A percentile compares a stretch with the other conserved stretches of the same genome.
These are phyloP conservation scores for Coemansia sp. DNA, from an alignment of 192 early-diverging fungal species.

Conservation along the genomic window DNA sequence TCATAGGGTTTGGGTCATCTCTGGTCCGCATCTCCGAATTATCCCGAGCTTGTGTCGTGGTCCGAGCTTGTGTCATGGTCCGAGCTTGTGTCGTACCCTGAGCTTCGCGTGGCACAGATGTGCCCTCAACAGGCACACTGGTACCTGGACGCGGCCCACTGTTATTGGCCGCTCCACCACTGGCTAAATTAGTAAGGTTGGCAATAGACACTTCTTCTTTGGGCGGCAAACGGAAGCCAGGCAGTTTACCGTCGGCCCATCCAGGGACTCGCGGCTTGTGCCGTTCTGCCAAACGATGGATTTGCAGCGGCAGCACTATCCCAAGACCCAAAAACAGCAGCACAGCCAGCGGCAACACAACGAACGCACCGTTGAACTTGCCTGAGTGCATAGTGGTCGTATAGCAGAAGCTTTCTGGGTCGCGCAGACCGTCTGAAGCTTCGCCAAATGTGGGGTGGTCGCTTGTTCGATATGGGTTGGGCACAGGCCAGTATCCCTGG, in stretches of 20 bases:
- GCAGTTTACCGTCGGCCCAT: slow-evolving; percentile 44
- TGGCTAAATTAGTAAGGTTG: background rate
- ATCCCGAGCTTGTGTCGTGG: background rate
- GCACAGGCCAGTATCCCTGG: slow-evolving; percentile 52
- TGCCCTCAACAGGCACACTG: background rate
- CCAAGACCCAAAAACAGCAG: slow-evolving; percentile 32
- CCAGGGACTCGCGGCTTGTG: slow-evolving; percentile 47
- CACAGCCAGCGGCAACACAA: slow-evolving; percentile 43
- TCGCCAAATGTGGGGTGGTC: slow-evolving; percentile 34
- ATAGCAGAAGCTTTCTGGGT: slow-evolving; percentile 45
- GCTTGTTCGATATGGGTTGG: slow-evolving; percentile 44
- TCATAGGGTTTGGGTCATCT: slow-evolving; percentile 42
- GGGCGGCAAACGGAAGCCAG: slow-evolving; percentile 29
- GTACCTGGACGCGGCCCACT: background rate
- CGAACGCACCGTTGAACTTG: slow-evolving; percentile 43
- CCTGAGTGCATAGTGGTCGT: slow-evolving; percentile 47
- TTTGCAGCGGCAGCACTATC: slow-evolving; percentile 34
- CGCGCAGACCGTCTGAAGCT: slow-evolving; percentile 18
- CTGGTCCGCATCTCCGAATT: background rate
- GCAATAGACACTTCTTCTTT: slow-evolving; percentile 9
- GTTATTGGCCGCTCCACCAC: background rate
- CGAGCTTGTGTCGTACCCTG: background rate
- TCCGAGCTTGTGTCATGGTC: background rate
- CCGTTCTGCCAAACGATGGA: slow-evolving; percentile 25
- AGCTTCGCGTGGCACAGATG: slow-evolving; percentile 3